Percentiles rank a stretch among this genome's conserved stretches.
These are phyloP conservation scores for Lycium ferocissimum DNA, from an alignment of 257 asterid genomes.

Conservation along the genomic window DNA sequence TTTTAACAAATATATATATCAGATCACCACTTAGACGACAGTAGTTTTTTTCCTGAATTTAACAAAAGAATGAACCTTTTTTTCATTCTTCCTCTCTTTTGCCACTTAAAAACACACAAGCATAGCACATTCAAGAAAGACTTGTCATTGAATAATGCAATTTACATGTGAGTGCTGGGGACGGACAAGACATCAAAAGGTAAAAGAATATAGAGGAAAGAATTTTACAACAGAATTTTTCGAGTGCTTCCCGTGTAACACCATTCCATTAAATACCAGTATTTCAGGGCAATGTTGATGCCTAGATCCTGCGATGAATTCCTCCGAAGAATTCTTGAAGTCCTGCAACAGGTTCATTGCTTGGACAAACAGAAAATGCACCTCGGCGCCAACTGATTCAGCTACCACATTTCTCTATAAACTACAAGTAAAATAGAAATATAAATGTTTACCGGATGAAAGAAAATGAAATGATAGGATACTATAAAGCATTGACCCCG, in stretches of 20 bases:
- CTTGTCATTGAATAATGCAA: constrained; percentile 48
- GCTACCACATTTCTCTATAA: not conserved
- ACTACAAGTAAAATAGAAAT: not conserved
- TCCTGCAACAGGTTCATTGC: constrained; percentile 29
- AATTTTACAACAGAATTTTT: constrained; percentile 42
- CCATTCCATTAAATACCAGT: constrained; percentile 34
- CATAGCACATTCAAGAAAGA: constrained; percentile 27
- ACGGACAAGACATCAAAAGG: constrained; percentile 28
- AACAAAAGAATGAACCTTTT: not conserved
- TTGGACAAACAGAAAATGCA: constrained; percentile 10
- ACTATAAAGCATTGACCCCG: not conserved
- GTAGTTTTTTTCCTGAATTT: not conserved
- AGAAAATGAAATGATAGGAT: too few relatives aligned
- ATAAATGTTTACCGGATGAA: not conserved
- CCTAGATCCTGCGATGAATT: constrained; percentile 19
- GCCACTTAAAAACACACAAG: not conserved
- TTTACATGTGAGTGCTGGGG: constrained; percentile 48
- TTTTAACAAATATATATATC: not conserved
- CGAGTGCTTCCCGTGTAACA: constrained; percentile 32
- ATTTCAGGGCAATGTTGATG: not conserved
- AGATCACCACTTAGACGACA: not conserved
- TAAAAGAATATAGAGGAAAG: constrained; percentile 24
- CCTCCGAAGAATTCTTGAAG: constrained; percentile 16
- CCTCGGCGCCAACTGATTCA: not conserved
- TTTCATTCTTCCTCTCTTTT: not conserved